Evolutionary conservation across 768 basidiomycete genomes (phyloP).

Genomic region (Tylopilus plumbeoviolaceoides): DNA sequence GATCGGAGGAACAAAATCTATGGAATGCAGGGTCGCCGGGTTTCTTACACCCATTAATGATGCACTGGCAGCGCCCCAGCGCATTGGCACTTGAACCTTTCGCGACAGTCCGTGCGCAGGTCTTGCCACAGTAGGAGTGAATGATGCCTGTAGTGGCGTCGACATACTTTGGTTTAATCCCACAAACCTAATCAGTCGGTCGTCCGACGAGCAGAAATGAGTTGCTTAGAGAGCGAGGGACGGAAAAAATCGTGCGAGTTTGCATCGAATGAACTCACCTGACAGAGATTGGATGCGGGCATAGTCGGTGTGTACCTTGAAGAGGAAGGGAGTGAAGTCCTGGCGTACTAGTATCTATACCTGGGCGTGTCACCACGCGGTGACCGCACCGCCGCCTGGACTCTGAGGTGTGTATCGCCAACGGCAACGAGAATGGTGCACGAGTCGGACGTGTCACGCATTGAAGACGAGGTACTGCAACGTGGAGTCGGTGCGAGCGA

Average conservation of each 20-base stretch:
- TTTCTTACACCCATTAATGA: constrained; percentile 49
- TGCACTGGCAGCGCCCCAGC: constrained; percentile 38
- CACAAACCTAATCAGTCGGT: constrained; percentile 44
- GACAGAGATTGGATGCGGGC: constrained; percentile 25
- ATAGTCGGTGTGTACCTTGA: constrained; percentile 8
- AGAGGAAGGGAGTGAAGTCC: not conserved
- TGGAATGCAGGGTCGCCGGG: constrained; percentile 47
- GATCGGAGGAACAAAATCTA: constrained; percentile 56
- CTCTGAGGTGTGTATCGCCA: not conserved
- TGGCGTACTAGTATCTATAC: constrained; percentile 23
- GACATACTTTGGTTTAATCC: constrained; percentile 57
- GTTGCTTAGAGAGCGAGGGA: not conserved
- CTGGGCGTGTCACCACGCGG: constrained; percentile 21
- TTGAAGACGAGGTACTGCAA: constrained; percentile 14
- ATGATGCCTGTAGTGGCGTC: constrained; percentile 52
- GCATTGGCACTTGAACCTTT: constrained; percentile 34
- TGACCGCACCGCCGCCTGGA: constrained; percentile 15
- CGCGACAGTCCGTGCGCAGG: constrained; percentile 46
- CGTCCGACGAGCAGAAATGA: constrained; percentile 5
- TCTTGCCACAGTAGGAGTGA: constrained; percentile 59
- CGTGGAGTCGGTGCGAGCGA: constrained; percentile 15
- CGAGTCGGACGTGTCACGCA: constrained; percentile 15
- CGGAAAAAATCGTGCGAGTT: constrained; percentile 14
- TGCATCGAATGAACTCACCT: constrained; percentile 16
- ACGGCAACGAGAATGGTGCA: constrained; percentile 11